These are phyloP conservation scores for Boletellus deceptivus DNA, from an alignment of 1,284 basidiomycete genomes.

Conservation along the genomic window DNA sequence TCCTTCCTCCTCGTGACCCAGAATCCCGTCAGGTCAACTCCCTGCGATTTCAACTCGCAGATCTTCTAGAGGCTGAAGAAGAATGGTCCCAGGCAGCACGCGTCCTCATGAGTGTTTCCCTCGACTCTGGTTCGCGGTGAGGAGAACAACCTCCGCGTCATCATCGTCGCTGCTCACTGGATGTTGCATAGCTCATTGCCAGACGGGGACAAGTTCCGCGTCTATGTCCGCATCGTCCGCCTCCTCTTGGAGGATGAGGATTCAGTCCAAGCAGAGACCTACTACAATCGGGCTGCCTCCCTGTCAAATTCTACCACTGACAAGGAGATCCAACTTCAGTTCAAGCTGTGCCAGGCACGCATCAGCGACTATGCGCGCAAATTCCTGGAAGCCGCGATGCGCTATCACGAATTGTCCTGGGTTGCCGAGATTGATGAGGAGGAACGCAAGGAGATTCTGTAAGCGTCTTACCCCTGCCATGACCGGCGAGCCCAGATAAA, in stretches of 20 bases:
- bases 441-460: constrained; percentile 86
- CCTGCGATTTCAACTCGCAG: constrained; percentile 83
- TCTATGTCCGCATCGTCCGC: constrained; percentile 93
- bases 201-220: constrained; percentile 83
- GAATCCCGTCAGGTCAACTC: constrained; percentile 63
- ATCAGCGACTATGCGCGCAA: constrained; percentile 90
- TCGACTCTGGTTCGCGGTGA: constrained; percentile 89
- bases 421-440: constrained; percentile 87
- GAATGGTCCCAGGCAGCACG: constrained; percentile 92
- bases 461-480: constrained; percentile 31
- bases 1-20: constrained; percentile 1
- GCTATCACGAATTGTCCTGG: constrained; percentile 93
- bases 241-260: constrained; percentile 95
- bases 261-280: constrained; percentile 91
- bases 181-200: constrained; percentile 53
- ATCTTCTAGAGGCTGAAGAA: constrained; percentile 86
- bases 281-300: constrained; percentile 93
- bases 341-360: constrained; percentile 88
- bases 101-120: constrained; percentile 86
- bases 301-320: constrained; percentile 78
- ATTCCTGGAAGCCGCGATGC: constrained; percentile 92
- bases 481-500: constrained; percentile 6
- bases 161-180: constrained; percentile 5
- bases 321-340: constrained; percentile 74
- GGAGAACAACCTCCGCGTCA: constrained; percentile 13